phyloP scores from a whole-genome alignment of 257 asterid species.

The Vinca minor region DNA sequence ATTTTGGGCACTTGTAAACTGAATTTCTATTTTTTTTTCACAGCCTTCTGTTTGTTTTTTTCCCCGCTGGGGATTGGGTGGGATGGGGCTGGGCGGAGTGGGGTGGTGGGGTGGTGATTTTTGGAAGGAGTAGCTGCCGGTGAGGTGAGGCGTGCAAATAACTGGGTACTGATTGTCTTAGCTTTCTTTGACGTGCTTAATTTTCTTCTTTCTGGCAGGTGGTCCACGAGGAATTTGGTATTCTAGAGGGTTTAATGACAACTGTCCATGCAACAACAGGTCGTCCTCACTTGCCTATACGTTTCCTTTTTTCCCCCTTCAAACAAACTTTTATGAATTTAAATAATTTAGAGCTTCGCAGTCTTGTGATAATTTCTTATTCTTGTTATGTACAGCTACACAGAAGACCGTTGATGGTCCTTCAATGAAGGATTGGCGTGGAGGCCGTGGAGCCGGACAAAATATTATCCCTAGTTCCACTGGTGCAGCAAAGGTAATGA shows the following conservation, averaged over 20 bases:
- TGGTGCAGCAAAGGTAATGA: slow-evolving; percentile 97
- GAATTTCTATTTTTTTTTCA: not conserved
- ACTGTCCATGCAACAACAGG: slow-evolving; percentile 99
- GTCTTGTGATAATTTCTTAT: slow-evolving; percentile 14
- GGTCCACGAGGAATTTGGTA: slow-evolving; percentile 97
- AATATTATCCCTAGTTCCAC: slow-evolving; percentile 98
- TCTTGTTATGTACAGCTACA: slow-evolving; percentile 58
- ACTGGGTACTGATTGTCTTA: not conserved
- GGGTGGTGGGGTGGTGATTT: not conserved
- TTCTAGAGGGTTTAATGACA: slow-evolving; percentile 90
- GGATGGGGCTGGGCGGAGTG: too few species aligned
- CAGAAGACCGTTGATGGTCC: slow-evolving; percentile 99
- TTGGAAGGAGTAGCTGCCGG: not conserved
- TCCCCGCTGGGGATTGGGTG: too few species aligned
- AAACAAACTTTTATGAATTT: too few species aligned
- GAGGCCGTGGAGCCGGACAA: slow-evolving; percentile 99
- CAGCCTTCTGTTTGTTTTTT: not conserved
- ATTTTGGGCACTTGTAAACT: not conserved
- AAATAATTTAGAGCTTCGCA: not conserved
- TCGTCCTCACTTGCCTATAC: slow-evolving; percentile 9
- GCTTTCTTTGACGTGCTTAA: slow-evolving; percentile 7
- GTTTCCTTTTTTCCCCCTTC: not conserved
- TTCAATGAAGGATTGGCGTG: slow-evolving; percentile 98
- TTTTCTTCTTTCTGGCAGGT: slow-evolving; percentile 39
- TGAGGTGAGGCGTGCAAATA: too few species aligned